Percentiles rank a stretch among this genome's conserved stretches.
Conservation (phyloP, 148 eudicot genomes). For the Silene latifolia region DNA sequence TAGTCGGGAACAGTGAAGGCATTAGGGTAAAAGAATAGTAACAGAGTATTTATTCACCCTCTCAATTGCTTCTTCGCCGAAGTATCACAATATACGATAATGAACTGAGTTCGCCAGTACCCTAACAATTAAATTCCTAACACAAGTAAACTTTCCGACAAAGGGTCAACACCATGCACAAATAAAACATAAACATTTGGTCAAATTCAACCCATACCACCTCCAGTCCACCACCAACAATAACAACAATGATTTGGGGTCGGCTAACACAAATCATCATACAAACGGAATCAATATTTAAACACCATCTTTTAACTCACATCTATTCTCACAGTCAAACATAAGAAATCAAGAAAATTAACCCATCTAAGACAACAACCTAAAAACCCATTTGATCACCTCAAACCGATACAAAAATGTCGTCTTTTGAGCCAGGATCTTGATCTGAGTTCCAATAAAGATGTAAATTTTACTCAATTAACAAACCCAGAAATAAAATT, state of each 20-base stretch:
- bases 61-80: not conserved
- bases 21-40: not conserved
- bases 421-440: constrained; percentile 8
- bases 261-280: not conserved
- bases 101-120: not conserved
- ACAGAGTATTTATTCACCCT: not conserved
- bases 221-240: no score
- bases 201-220: no score
- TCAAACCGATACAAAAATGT: not conserved
- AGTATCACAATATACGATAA: not conserved
- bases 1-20: not conserved
- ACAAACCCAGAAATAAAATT: constrained; percentile 8
- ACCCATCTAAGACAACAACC: not conserved
- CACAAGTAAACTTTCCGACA: not conserved
- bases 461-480: constrained; percentile 1
- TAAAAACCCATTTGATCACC: not conserved
- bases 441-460: constrained; percentile 17
- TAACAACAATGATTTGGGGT: not conserved
- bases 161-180: not conserved
- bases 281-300: no score
- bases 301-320: not conserved
- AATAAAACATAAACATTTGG: not conserved
- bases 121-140: not conserved
- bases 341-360: not conserved
- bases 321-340: not conserved